Evolutionary conservation across 176 grass and related monocot species (phyloP), one percentile per base, ranked within the genome.

Genomic region (Aegilops speltoides): DNA sequence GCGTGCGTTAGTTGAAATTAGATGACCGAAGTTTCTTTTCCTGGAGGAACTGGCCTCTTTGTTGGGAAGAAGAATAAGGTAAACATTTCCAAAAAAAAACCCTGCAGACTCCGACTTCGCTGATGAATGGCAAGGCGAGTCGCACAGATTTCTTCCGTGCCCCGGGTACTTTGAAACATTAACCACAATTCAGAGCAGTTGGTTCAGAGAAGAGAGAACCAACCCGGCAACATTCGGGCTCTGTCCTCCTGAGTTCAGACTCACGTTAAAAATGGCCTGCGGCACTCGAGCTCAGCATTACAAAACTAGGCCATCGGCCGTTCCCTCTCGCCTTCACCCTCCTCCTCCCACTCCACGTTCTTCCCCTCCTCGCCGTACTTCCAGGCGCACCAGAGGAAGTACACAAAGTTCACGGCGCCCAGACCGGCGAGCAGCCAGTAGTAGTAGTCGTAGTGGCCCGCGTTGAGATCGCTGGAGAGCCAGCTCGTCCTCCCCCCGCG

Each of bases 371-470:
- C 79, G 20, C 88, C 88, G 60, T 95, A 92, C 26, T 71, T 56
- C 90, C 86, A 83, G 77, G 90, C 56, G 77, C 93, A 95, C 69
- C 81, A 81, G 10, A 83, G 24, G 70, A 95, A 95, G 79, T 92
- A 92, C 2, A 56, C 50, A 1, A 88, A 72, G 64, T 95, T 90
- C 0, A 59, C 19, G 4, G 68, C 41, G 13, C 85, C 82, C 14
- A 90, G 22, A 2, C 70, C 19, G 28, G 88, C 33, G 63, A 95
- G 79, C 59, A 86, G 34, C 93, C 90, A 95, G 90, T 90, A 92
- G 41, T 88, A 95, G 85, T 92, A 88, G 82, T 92, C 88, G 50
- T 90, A 90, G 85, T 83, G 85, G 1, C 88, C 93, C 50, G 52
- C 73, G 83, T 92, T 88, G 15, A 90, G 12, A 73, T 92, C 67